phyloP scores from a whole-genome alignment of 495 filamentous ascomycete genomes.

The Tuber melanosporum region DNA sequence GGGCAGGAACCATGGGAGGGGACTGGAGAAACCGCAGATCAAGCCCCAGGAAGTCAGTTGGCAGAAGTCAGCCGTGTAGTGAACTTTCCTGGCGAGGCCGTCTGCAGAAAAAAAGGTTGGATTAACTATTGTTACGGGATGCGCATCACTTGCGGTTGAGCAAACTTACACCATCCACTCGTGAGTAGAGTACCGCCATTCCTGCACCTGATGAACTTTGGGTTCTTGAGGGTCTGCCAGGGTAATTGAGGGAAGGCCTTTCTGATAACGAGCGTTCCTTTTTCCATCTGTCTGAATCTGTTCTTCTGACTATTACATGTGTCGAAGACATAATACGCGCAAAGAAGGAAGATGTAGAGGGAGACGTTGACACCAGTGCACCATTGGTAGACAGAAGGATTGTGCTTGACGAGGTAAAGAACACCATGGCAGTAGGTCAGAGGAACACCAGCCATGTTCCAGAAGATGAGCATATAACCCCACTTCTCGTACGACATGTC shows the following conservation, averaged over 20 bases:
- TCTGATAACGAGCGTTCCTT: constrained; percentile 63
- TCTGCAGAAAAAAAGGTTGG: constrained; percentile 44
- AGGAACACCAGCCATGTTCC: constrained; percentile 95
- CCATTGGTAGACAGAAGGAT: constrained; percentile 75
- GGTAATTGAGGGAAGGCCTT: constrained; percentile 89
- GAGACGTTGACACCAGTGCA: constrained; percentile 46
- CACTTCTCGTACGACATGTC: constrained; percentile 99
- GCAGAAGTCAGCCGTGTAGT: constrained; percentile 85
- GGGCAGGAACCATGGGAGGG: constrained; percentile 97
- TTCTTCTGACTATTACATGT: constrained; percentile 83
- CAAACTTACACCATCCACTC: constrained; percentile 68
- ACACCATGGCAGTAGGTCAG: constrained; percentile 96
- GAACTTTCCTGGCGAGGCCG: constrained; percentile 84
- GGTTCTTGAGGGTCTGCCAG: constrained; percentile 81
- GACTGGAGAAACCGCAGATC: constrained; percentile 59
- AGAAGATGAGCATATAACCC: constrained; percentile 99
- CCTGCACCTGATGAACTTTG: constrained; percentile 71
- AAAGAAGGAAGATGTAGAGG: constrained; percentile 59
- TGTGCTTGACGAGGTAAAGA: constrained; percentile 84
- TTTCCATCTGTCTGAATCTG: constrained; percentile 75
- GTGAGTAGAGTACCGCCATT: constrained; percentile 75
- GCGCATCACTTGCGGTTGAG: not conserved
- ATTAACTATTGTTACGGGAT: not conserved
- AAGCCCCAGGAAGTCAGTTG: constrained; percentile 62
- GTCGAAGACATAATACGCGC: constrained; percentile 67